A percentile compares a stretch with the other conserved stretches of the same genome.
phyloP scores from a whole-genome alignment of 257 asterid genomes.

The Solanum pimpinellifolium region DNA sequence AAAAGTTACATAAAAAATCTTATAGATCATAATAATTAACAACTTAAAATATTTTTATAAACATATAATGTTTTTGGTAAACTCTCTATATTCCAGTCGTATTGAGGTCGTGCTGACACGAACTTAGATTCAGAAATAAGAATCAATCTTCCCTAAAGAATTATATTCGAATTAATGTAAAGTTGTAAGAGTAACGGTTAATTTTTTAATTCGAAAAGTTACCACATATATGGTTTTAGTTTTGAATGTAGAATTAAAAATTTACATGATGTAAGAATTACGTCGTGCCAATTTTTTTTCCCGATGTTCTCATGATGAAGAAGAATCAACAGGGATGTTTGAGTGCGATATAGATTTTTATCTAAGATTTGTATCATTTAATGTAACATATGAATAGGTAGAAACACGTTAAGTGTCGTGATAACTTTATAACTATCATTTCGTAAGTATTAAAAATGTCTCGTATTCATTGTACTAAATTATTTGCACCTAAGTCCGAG shows the following conservation, averaged over 20 bases:
- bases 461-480: too few species aligned
- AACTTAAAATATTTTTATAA: too few species aligned
- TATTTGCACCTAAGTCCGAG: neutral
- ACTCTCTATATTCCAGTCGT: too few species aligned
- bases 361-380: neutral
- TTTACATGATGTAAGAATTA: neutral
- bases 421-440: neutral
- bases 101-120: too few species aligned
- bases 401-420: neutral
- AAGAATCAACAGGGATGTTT: neutral
- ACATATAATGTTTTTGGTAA: neutral
- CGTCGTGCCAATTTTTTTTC: fast-evolving
- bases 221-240: too few species aligned
- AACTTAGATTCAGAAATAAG: too few species aligned
- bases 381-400: neutral
- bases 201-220: neutral
- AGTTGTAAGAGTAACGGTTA: neutral
- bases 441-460: neutral
- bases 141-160: neutral
- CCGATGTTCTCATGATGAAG: neutral
- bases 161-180: too few species aligned
- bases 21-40: too few species aligned
- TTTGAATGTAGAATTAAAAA: too few species aligned
- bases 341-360: neutral
- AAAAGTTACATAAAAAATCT: too few species aligned